Conservation (phyloP, 148 eudicot genomes). For the Rhododendron kiyosumense region DNA sequence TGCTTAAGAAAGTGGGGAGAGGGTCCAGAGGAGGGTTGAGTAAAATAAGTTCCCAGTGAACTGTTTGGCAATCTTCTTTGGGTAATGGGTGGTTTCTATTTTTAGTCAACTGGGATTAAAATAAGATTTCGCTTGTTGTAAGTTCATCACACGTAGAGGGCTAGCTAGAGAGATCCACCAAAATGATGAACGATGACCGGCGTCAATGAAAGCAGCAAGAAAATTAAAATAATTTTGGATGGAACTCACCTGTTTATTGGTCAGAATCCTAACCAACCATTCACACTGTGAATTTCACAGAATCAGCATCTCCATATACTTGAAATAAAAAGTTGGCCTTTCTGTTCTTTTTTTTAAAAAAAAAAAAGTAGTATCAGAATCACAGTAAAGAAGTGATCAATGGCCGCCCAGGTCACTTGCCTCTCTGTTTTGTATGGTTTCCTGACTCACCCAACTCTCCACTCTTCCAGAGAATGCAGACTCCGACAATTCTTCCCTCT, state of each 20-base stretch:
- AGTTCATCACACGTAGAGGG: constrained; percentile 17
- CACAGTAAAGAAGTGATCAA: not conserved
- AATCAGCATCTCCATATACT: not conserved
- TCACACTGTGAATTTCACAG: not conserved
- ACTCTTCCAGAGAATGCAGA: not conserved
- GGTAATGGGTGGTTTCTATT: constrained; percentile 21
- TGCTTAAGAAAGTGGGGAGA: not conserved
- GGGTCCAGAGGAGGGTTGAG: not conserved
- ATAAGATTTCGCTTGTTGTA: constrained; percentile 8
- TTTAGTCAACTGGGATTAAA: constrained; percentile 14
- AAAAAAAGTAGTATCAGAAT: not conserved
- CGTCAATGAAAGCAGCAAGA: not conserved
- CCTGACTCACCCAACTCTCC: constrained; percentile 1
- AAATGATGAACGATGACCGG: not conserved
- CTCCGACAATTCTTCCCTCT: not conserved
- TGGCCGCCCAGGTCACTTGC: constrained; percentile 4
- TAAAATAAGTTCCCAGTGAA: constrained; percentile 2
- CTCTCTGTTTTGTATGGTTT: not conserved
- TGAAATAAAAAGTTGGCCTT: not conserved
- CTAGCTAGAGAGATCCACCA: constrained; percentile 4
- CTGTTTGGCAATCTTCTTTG: constrained; percentile 2
- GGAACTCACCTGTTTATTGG: constrained; percentile 9
- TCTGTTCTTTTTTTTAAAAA: not conserved
- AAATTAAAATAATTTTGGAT: not conserved
- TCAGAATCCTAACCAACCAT: not conserved